Percentiles rank a stretch among this genome's conserved stretches.
These are phyloP conservation scores for Eutrema heterophyllum DNA, from an alignment of 345 rosid genomes.

Conservation along the genomic window DNA sequence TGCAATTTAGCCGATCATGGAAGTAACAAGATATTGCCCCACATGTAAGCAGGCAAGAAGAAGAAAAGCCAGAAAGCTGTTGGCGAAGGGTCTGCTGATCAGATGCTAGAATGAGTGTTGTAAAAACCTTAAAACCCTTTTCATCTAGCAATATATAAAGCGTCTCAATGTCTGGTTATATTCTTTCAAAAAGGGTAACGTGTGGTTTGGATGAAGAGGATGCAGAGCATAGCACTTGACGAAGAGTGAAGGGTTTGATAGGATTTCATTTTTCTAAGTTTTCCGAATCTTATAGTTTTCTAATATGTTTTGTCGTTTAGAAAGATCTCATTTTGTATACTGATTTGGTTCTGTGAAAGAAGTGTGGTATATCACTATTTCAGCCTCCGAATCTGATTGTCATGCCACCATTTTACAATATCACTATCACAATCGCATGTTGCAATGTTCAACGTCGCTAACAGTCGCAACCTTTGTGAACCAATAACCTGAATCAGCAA, in stretches of 20 bases:
- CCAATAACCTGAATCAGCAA: background rate
- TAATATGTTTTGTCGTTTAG: background rate
- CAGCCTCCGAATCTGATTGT: background rate
- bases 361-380: background rate
- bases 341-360: background rate
- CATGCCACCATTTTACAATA: too few relatives aligned
- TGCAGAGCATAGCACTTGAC: background rate
- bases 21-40: background rate
- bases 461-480: background rate
- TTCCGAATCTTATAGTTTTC: background rate
- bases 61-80: conserved; percentile 15
- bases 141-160: background rate
- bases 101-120: conserved; percentile 26
- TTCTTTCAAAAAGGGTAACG: background rate
- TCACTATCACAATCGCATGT: too few relatives aligned
- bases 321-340: background rate
- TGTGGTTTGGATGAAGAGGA: background rate
- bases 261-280: background rate
- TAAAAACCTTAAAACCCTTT: background rate
- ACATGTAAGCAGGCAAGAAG: conserved; percentile 27
- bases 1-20: background rate
- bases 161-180: background rate
- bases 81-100: conserved; percentile 23
- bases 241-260: background rate
- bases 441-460: too few relatives aligned